These are phyloP conservation scores for Fusarium domesticum DNA, from an alignment of 2,329 filamentous ascomycete species.

Conservation along the genomic window DNA sequence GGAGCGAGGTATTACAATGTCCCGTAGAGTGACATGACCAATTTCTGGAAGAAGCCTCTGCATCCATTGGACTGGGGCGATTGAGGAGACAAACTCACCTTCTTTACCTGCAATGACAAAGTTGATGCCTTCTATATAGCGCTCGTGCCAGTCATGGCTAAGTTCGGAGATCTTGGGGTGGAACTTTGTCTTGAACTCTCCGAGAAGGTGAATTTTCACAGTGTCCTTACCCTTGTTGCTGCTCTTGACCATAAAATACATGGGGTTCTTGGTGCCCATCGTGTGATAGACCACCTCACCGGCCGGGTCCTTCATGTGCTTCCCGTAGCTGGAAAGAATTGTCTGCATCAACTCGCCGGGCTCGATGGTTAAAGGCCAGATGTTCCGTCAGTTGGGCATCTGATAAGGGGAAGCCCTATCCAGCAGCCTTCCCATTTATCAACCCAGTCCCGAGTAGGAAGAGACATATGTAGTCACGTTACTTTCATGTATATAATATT, in stretches of 20 bases:
- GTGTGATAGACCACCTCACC: constrained; percentile 32
- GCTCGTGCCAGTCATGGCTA: constrained; percentile 13
- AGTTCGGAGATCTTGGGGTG: constrained; percentile 8
- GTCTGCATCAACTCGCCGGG: constrained; percentile 24
- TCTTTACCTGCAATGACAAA: constrained; percentile 34
- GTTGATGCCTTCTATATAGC: constrained; percentile 19
- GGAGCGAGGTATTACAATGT: constrained; percentile 32
- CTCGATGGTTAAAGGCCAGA: constrained; percentile 28
- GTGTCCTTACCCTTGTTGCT: constrained; percentile 4
- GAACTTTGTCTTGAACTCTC: constrained; percentile 23
- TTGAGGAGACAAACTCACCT: constrained; percentile 29
- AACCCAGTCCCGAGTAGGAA: too few species aligned
- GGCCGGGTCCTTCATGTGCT: constrained; percentile 16
- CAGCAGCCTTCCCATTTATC: too few species aligned
- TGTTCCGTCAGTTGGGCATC: constrained; percentile 16
- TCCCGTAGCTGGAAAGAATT: background rate
- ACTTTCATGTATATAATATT: too few species aligned
- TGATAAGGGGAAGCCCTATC: too few species aligned
- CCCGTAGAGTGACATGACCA: constrained; percentile 27
- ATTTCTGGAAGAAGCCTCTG: constrained; percentile 25
- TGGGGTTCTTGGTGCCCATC: constrained; percentile 26
- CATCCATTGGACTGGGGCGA: constrained; percentile 32
- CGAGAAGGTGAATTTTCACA: constrained; percentile 18
- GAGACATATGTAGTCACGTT: too few species aligned
- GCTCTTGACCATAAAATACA: constrained; percentile 26